Percentiles rank a stretch among this genome's conserved stretches.
Conservation (phyloP, 2,329 filamentous ascomycete species). For the Curvularia sp. region DNA sequence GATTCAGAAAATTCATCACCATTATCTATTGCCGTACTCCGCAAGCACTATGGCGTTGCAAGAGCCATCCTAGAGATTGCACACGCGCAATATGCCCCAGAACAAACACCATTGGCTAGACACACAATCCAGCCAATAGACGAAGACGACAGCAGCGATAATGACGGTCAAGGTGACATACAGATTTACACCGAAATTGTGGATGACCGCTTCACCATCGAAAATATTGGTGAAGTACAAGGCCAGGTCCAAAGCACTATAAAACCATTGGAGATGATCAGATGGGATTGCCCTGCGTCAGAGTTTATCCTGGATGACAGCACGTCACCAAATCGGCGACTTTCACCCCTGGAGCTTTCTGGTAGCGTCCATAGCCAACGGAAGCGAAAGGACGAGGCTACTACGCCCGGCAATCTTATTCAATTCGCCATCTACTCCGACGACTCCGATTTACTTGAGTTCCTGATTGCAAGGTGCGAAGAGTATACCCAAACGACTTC, state of each 20-base stretch:
- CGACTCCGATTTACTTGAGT: slow-evolving; percentile 27
- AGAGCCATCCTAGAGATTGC: slow-evolving; percentile 73
- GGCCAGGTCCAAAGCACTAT: slow-evolving; percentile 71
- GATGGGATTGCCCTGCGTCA: slow-evolving; percentile 30
- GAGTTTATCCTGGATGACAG: slow-evolving; percentile 17
- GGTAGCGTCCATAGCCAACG: not conserved
- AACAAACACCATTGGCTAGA: slow-evolving; percentile 56
- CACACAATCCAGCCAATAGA: slow-evolving; percentile 55
- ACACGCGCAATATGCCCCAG: slow-evolving; percentile 70
- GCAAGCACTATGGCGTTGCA: slow-evolving; percentile 70
- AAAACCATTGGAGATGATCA: slow-evolving; percentile 63
- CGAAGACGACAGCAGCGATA: slow-evolving; percentile 42
- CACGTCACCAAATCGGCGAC: not conserved
- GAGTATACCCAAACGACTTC: slow-evolving; percentile 23
- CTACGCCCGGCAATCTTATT: slow-evolving; percentile 31
- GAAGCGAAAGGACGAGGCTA: slow-evolving; percentile 10
- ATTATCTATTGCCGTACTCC: slow-evolving; percentile 72
- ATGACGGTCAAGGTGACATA: slow-evolving; percentile 39
- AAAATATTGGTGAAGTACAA: slow-evolving; percentile 74
- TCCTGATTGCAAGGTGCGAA: slow-evolving; percentile 26
- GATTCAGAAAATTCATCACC: slow-evolving; percentile 64
- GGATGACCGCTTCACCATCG: slow-evolving; percentile 74
- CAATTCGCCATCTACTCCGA: slow-evolving; percentile 43
- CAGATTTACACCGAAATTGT: slow-evolving; percentile 62
- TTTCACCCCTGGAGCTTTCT: not conserved